Percentiles rank a stretch among this genome's conserved stretches.
These are phyloP conservation scores for Chenopodium quinoa DNA, from an alignment of 148 eudicot species.

Conservation along the genomic window DNA sequence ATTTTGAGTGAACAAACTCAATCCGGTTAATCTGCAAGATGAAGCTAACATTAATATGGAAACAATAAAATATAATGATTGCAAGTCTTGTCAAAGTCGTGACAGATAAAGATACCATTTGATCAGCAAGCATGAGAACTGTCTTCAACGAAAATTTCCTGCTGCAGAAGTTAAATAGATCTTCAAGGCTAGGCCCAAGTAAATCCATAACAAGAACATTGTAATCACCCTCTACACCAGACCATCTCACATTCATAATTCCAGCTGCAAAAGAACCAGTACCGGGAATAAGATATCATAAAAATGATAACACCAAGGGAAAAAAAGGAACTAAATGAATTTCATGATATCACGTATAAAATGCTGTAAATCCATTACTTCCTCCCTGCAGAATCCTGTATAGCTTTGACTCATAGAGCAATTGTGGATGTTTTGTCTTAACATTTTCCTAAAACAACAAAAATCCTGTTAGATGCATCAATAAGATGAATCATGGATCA, in stretches of 20 bases:
- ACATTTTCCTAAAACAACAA: slow-evolving; percentile 69
- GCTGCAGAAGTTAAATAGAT: slow-evolving; percentile 87
- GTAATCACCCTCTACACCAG: slow-evolving; percentile 89
- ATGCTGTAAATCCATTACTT: slow-evolving; percentile 49
- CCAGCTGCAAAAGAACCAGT: slow-evolving; percentile 52
- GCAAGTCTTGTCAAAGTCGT: slow-evolving; percentile 1
- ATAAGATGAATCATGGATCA: not conserved
- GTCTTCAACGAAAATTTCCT: slow-evolving; percentile 93
- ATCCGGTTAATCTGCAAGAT: slow-evolving; percentile 71
- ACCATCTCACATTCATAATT: slow-evolving; percentile 89
- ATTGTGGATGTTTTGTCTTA: slow-evolving; percentile 91
- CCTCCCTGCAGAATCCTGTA: slow-evolving; percentile 93
- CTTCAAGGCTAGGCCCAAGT: slow-evolving; percentile 97
- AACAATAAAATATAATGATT: not conserved
- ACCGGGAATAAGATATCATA: not conserved
- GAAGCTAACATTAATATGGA: slow-evolving; percentile 16
- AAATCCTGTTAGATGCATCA: slow-evolving; percentile 1
- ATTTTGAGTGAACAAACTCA: slow-evolving; percentile 84
- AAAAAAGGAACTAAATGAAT: not conserved
- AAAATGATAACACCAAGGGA: not conserved
- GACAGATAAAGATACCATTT: slow-evolving; percentile 54
- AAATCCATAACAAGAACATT: slow-evolving; percentile 93
- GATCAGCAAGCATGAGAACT: slow-evolving; percentile 99
- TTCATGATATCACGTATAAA: slow-evolving; percentile 4
- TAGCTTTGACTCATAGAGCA: slow-evolving; percentile 86